Conservation (phyloP, 2,329 filamentous ascomycete genomes). For the Pseudocercospora crystallina region DNA sequence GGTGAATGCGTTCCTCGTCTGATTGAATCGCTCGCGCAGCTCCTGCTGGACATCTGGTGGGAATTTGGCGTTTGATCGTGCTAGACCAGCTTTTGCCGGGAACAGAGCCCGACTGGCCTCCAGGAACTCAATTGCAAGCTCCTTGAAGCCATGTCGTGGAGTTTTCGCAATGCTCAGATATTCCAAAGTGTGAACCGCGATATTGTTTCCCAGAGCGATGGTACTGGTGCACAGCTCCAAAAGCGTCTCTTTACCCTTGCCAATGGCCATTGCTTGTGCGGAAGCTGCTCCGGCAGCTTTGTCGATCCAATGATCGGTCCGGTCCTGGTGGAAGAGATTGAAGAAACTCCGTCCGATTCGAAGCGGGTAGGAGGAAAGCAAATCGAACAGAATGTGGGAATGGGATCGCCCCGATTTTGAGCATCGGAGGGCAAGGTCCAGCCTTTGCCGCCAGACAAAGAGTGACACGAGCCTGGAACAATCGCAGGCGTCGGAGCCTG, state of each 20-base stretch:
- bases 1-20: slow-evolving; percentile 62
- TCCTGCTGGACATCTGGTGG: slow-evolving; percentile 63
- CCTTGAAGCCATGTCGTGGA: slow-evolving; percentile 56
- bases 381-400: too few relatives aligned
- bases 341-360: too few relatives aligned
- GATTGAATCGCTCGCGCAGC: slow-evolving; percentile 63
- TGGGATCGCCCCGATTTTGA: too few relatives aligned
- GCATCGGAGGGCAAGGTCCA: too few relatives aligned
- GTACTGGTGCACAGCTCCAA: slow-evolving; percentile 58
- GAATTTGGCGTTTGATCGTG: slow-evolving; percentile 53
- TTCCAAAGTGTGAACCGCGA: slow-evolving; percentile 65
- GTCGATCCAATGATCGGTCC: too few relatives aligned
- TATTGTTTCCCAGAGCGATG: slow-evolving; percentile 61
- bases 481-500: too few relatives aligned
- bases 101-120: slow-evolving; percentile 66
- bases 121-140: slow-evolving; percentile 65
- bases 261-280: slow-evolving; percentile 21
- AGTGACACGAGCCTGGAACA: too few relatives aligned
- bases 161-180: slow-evolving; percentile 60
- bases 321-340: too few relatives aligned
- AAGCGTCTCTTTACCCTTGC: slow-evolving; percentile 39
- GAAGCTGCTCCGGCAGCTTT: too few relatives aligned
- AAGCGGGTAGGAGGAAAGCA: too few relatives aligned
- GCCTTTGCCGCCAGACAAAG: too few relatives aligned
- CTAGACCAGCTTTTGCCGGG: slow-evolving; percentile 66